Conservation (phyloP, 108 stramenopile species). For the Mediolabrus comicus region DNA sequence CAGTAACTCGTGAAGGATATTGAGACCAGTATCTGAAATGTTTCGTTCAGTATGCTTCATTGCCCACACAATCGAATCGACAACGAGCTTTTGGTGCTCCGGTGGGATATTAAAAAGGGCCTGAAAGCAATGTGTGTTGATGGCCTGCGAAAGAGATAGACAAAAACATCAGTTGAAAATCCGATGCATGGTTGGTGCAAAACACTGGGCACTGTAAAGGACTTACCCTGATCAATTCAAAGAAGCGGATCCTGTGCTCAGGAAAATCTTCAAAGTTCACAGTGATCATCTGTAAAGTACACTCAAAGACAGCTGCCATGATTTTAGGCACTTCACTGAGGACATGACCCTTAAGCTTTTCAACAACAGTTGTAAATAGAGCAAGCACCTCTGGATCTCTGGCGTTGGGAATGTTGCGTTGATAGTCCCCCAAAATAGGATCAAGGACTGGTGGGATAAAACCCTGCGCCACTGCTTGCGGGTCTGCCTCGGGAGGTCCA, state of each 20-base stretch:
- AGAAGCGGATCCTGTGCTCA: constrained; percentile 97
- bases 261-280: constrained; percentile 98
- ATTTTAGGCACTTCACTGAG: constrained; percentile 91
- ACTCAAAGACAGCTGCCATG: constrained; percentile 97
- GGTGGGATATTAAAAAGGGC: constrained; percentile 95
- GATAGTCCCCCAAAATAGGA: constrained; percentile 95
- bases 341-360: constrained; percentile 85
- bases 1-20: constrained; percentile 93
- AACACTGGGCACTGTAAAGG: neutral
- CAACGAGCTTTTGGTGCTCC: constrained; percentile 96
- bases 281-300: constrained; percentile 98
- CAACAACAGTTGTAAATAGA: constrained; percentile 90
- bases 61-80: constrained; percentile 98
- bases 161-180: constrained; percentile 2
- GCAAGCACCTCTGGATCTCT: constrained; percentile 95
- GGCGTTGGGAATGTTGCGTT: constrained; percentile 89
- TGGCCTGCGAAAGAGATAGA: constrained; percentile 41
- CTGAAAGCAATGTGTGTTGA: constrained; percentile 92
- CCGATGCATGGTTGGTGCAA: too few relatives aligned
- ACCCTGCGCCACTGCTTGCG: constrained; percentile 81
- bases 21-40: constrained; percentile 95
- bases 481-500: constrained; percentile 93
- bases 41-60: constrained; percentile 99
- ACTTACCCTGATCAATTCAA: constrained; percentile 88
- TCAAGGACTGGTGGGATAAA: constrained; percentile 97